Evolutionary conservation across 306 rosid species (phyloP).

Genomic region (Medicago truncatula): MtrunA17r5.0-ANR NC_053044.1:36163001-36163500

Average conservation of each 20-base stretch:
- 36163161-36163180: neutral
- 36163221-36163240: slow-evolving; percentile 52
- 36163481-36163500: slow-evolving; percentile 83
- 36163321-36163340: slow-evolving; percentile 95
- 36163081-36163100: slow-evolving; percentile 61
- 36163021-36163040: slow-evolving; percentile 51
- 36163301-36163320: slow-evolving; percentile 98
- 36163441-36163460: slow-evolving; percentile 58
- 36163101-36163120: slow-evolving; percentile 44
- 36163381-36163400: slow-evolving; percentile 98
- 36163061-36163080: slow-evolving; percentile 37
- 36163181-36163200: slow-evolving; percentile 44
- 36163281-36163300: slow-evolving; percentile 99
- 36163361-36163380: slow-evolving; percentile 98
- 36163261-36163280: slow-evolving; percentile 76
- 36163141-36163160: slow-evolving; percentile 2
- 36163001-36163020: slow-evolving; percentile 63
- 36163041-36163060: slow-evolving; percentile 44
- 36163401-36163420: slow-evolving; percentile 90
- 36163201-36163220: slow-evolving; percentile 77
- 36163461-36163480: slow-evolving; percentile 45
- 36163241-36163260: slow-evolving; percentile 39
- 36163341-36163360: slow-evolving; percentile 97
- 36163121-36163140: slow-evolving; percentile 37
- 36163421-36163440: slow-evolving; percentile 78